Evolutionary conservation across 345 rosid genomes (phyloP).

Genomic region (Brassica nigra): DNA sequence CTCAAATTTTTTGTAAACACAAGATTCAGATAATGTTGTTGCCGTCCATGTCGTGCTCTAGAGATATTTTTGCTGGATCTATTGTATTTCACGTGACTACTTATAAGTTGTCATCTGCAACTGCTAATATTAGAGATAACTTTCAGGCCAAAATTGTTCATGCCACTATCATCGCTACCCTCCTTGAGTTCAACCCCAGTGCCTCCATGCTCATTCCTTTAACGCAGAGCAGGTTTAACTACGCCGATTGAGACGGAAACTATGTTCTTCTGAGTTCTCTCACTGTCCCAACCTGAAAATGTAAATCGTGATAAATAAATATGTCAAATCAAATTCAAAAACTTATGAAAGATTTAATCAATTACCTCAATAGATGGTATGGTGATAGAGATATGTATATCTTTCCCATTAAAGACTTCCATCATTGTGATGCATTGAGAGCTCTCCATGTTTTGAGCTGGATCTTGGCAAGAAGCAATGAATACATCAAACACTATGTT

Average conservation of each 20-base stretch:
- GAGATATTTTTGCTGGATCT: neutral
- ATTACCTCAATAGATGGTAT: neutral
- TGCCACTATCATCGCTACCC: neutral
- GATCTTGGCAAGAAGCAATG: too few relatives aligned
- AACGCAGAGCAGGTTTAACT: neutral
- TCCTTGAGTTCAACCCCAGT: neutral
- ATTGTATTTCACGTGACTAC: neutral
- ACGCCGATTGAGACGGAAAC: neutral
- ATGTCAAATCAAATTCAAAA: neutral
- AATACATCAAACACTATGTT: too few relatives aligned
- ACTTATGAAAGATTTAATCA: neutral
- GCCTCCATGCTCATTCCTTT: neutral
- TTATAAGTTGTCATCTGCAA: neutral
- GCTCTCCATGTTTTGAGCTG: neutral
- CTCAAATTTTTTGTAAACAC: conserved; percentile 29
- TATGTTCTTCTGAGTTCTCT: neutral
- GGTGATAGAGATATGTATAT: neutral
- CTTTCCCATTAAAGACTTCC: neutral
- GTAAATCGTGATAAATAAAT: neutral
- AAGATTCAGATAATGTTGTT: neutral
- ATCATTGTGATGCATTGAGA: neutral
- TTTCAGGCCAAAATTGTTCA: neutral
- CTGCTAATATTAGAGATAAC: neutral
- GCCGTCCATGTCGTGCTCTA: neutral
- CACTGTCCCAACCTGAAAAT: neutral